Evolutionary conservation across 345 rosid species (phyloP), one percentile per base, ranked within the genome.

Genomic region (Hibiscus tridactylites): DNA sequence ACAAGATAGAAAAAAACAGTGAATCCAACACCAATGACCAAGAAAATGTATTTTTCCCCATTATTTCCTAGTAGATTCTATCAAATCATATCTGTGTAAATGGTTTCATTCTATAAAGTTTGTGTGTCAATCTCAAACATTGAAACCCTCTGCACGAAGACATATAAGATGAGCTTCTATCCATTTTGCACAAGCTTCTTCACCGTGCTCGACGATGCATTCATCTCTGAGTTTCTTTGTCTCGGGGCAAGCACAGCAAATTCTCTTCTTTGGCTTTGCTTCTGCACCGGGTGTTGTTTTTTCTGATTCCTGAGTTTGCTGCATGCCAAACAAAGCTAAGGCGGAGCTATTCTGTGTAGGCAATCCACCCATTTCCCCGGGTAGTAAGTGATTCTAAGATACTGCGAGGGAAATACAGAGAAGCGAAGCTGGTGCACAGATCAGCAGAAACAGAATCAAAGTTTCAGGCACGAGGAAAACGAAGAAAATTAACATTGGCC

Each of bases 161-260:
- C 97, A 92, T 42, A 54, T 76, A 12, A 80, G 85, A 78, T 90
- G 98, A 91, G 64, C 64, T 9, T 60, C 64, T 13, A 60, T 60
- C 64, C 64, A 60, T 60, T 95, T 90, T n/a, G 79, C 79, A 76
- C 98, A 91, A 74, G 93, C 91, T 3, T 83, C 82, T 84, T 94
- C 96, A 68, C 91, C 96, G 49, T 91, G 90, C 80, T 88, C 80
- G 28, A 94, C 92, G 12, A 95, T 85, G 85, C 95, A 91, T 85
- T 88, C 96, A 44, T 94, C 98, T 79, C 98, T 88, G 61, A 94
- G 84, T 84, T 76, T 86, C 83, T 94, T 91, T 3, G 96, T 90
- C 6, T 90, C 93, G 0, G 97, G 98, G 76, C 97, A 94, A 61
- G 98, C 97, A 73, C 97, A 91, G 39, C 96, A 94, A 71, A 94